Conservation (phyloP, 768 basidiomycete species). For the Lentinus tigrinus region DNA sequence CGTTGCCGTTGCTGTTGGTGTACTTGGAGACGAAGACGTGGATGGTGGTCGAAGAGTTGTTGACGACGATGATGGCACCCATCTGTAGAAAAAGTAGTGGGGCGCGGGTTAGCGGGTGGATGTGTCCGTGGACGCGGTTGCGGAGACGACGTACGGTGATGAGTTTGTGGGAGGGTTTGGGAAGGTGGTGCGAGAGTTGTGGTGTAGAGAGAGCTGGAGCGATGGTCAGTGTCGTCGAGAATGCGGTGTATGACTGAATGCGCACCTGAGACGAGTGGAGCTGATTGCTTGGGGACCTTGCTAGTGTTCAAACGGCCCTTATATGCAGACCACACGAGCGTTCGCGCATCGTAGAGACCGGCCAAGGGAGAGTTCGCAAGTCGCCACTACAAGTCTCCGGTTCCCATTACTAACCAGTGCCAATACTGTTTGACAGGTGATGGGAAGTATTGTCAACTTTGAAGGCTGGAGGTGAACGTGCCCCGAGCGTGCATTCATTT, state of each 20-base stretch:
- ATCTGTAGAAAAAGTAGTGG: background rate
- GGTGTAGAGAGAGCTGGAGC: background rate
- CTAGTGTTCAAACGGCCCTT: background rate
- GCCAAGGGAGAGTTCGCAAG: no score
- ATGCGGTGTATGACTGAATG: background rate
- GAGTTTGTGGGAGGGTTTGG: background rate
- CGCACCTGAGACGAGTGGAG: background rate
- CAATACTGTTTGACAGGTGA: no score
- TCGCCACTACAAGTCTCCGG: no score
- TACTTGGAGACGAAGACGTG: slow-evolving; percentile 14
- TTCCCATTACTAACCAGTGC: no score
- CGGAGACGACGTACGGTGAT: background rate
- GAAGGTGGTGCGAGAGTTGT: background rate
- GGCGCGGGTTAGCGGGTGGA: background rate
- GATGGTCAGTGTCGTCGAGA: background rate
- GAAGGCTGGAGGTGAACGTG: no score
- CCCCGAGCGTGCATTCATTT: no score
- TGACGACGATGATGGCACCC: slow-evolving; percentile 13
- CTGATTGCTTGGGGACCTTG: background rate
- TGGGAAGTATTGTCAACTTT: no score
- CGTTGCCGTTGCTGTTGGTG: slow-evolving; percentile 1
- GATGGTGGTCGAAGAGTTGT: background rate
- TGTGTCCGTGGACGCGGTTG: background rate
- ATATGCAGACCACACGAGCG: background rate
- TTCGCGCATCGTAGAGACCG: no score